Conservation (phyloP, 2,329 filamentous ascomycete species). For the Paecilomyces sp. region DNA sequence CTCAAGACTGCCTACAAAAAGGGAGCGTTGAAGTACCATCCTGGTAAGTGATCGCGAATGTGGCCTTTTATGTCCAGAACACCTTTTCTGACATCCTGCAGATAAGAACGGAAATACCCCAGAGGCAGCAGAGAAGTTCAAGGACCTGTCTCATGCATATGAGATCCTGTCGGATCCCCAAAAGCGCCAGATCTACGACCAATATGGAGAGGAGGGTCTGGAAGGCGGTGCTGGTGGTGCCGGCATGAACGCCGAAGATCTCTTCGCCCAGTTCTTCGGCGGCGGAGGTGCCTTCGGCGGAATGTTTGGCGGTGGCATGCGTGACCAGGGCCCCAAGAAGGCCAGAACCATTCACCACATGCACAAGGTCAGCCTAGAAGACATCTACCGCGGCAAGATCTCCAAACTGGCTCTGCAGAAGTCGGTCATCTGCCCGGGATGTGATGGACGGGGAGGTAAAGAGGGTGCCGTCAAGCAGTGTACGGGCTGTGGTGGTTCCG, state of each 20-base stretch:
- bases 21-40: slow-evolving; percentile 80
- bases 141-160: slow-evolving; percentile 92
- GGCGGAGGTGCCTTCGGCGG: slow-evolving; percentile 64
- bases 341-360: slow-evolving; percentile 96
- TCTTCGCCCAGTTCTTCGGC: slow-evolving; percentile 96
- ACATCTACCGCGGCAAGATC: slow-evolving; percentile 96
- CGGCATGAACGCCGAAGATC: slow-evolving; percentile 91
- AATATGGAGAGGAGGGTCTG: slow-evolving; percentile 94
- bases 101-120: slow-evolving; percentile 97
- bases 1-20: slow-evolving; percentile 95
- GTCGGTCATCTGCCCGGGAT: slow-evolving; percentile 93
- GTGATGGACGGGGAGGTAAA: slow-evolving; percentile 90
- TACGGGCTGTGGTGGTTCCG: slow-evolving; percentile 79
- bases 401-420: slow-evolving; percentile 97
- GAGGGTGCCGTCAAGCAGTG: slow-evolving; percentile 96
- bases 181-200: slow-evolving; percentile 88
- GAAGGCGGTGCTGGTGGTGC: slow-evolving; percentile 73
- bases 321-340: slow-evolving; percentile 76
- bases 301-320: slow-evolving; percentile 74
- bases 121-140: slow-evolving; percentile 93
- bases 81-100: slow-evolving; percentile 28
- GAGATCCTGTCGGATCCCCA: slow-evolving; percentile 88
- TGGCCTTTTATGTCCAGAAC: neutral
- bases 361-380: slow-evolving; percentile 95
- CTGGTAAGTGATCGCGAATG: slow-evolving; percentile 58